Conservation (phyloP, 805 yeast species). For the Barnettozyma sucrosica region DNA sequence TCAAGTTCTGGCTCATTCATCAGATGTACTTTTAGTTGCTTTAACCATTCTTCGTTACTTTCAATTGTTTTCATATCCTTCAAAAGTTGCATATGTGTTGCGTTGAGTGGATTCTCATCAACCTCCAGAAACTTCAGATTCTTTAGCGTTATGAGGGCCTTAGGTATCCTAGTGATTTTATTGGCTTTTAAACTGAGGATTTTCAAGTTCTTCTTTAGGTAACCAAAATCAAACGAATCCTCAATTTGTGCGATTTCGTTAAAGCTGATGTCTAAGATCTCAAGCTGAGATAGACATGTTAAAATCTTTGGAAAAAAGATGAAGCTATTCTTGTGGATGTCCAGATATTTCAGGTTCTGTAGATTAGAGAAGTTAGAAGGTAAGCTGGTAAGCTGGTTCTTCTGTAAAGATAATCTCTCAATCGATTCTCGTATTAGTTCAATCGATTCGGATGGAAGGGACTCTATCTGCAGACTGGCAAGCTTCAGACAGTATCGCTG, state of each 20-base stretch:
- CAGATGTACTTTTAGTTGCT: conserved; percentile 15
- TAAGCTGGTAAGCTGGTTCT: conserved; percentile 41
- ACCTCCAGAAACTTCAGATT: conserved; percentile 54
- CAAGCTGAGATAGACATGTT: conserved; percentile 38
- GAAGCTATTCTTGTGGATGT: conserved; percentile 57
- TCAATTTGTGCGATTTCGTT: conserved; percentile 51
- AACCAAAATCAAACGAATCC: conserved; percentile 32
- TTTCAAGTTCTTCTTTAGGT: conserved; percentile 39
- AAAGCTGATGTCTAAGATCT: conserved; percentile 59
- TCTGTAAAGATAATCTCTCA: conserved; percentile 49
- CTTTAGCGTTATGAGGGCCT: conserved; percentile 43
- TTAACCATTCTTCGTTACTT: conserved; percentile 40
- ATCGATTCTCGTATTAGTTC: conserved; percentile 32
- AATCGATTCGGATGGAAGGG: conserved; percentile 34
- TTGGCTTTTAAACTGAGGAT: conserved; percentile 61
- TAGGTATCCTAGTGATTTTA: conserved; percentile 48
- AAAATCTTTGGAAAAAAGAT: conserved; percentile 45
- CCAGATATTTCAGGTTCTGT: conserved; percentile 49
- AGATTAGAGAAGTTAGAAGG: conserved; percentile 44
- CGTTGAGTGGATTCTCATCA: conserved; percentile 53
- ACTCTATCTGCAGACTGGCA: conserved; percentile 33
- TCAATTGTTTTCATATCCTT: conserved; percentile 29
- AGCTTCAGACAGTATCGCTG: conserved; percentile 32
- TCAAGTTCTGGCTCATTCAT: conserved; percentile 2
- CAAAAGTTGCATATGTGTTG: conserved; percentile 40